Base-by-base conservation (phyloP, 2,329 filamentous ascomycete species). In the Epichloe sylvatica region DNA sequence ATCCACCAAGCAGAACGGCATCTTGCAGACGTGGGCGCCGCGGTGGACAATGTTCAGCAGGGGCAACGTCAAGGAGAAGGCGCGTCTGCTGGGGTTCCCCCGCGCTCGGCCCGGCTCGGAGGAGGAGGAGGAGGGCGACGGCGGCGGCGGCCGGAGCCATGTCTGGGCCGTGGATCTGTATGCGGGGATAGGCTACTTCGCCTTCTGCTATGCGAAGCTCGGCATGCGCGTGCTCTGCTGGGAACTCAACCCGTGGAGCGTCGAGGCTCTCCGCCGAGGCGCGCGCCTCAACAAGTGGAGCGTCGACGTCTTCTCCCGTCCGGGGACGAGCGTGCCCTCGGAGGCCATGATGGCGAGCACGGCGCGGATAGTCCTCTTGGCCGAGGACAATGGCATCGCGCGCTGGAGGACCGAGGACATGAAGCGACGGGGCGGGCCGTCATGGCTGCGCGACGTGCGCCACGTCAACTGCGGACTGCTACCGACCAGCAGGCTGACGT, bases 21-120 rank as follows among this genome's bases (percentile, higher is more conserved):
- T 97, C 51, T 67, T 71, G 36, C 91, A 97, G 68, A 82, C 77
- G 2, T 97, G 90, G 90, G 85, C 89, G 1, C 91, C 91, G 13
- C 68, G 82, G 1, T 90, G 88, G 73, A 94, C 89, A 25, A 96
- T 96, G 90, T 97, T 97, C 64, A 89, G 84, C 54, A 78, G 89
- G 1, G 90, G 91, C 3, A 97, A 96, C 64, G 73, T 96, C 52
- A 84, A 81, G 46, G 91, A 97, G 67, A 97, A 96, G 63, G 81
- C 84, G 0, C 73, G 91, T 12, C 67, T 96, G 1, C 66, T 94
- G 4, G 62, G 60, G 0, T 81, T 81, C 56, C 35, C 51, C 51
- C 9, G 5, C 49, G 45, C 36, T 34, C 3, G 13, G n/a, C 12
- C 23, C 19, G n/a, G 17, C 5, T 9, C 8, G 3, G 21, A 30